phyloP scores from a whole-genome alignment of 116 monocot genomes.

The Phalaenopsis hybrid region DNA sequence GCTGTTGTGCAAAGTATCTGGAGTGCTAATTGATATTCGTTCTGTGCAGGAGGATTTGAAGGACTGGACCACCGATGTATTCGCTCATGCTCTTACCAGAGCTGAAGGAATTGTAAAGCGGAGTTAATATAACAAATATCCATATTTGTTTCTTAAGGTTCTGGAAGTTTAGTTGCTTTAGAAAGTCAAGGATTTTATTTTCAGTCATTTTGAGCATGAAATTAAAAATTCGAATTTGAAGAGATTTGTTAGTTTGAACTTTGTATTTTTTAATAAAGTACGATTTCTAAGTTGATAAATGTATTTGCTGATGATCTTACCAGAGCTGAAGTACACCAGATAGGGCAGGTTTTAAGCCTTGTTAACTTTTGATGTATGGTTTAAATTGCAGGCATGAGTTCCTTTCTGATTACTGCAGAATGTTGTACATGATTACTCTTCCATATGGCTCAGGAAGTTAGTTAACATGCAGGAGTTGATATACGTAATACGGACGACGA shows the following conservation, averaged over 20 bases:
- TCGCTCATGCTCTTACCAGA: conserved; percentile 79
- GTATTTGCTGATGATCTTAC: conserved; percentile 69
- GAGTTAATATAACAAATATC: conserved; percentile 21
- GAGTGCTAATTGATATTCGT: not conserved
- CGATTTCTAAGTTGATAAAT: no score
- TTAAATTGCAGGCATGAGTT: not conserved
- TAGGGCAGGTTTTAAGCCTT: not conserved
- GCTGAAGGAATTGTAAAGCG: conserved; percentile 75
- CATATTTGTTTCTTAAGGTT: not conserved
- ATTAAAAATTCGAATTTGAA: not conserved
- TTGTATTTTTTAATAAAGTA: no score
- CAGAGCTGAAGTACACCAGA: conserved; percentile 49
- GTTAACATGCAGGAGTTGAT: no score
- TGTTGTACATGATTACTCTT: no score
- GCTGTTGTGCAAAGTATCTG: not conserved
- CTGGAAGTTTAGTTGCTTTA: not conserved
- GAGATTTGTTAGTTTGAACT: not conserved
- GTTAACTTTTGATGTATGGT: not conserved
- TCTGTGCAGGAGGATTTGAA: conserved; percentile 82
- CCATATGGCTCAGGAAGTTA: no score
- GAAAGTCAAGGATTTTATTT: not conserved
- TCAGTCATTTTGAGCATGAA: not conserved
- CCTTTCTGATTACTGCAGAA: no score
- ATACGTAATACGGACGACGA: no score
- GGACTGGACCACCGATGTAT: conserved; percentile 83